phyloP scores from a whole-genome alignment of 441 rosid genomes.

The Erodium moschatum region DNA sequence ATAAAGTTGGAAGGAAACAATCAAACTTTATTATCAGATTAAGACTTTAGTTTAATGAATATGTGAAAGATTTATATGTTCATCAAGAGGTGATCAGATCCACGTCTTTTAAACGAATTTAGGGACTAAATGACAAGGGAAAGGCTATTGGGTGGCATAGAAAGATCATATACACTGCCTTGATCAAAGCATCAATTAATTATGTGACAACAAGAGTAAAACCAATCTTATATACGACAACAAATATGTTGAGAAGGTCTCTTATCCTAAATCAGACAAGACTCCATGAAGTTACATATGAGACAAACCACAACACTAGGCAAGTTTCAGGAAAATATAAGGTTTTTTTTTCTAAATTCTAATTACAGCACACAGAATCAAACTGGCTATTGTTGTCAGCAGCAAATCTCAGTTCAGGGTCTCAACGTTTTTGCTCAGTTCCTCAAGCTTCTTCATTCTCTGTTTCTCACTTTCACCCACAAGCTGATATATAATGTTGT shows the following conservation, averaged over 20 bases:
- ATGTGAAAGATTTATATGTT: too few species aligned
- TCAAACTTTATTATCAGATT: too few species aligned
- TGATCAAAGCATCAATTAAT: too few species aligned
- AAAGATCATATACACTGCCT: too few species aligned
- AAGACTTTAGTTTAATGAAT: too few species aligned
- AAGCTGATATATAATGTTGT: slow-evolving; percentile 33
- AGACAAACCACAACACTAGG: slow-evolving; percentile 22
- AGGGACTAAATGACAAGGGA: too few species aligned
- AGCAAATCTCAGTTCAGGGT: slow-evolving; percentile 25
- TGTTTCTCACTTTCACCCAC: slow-evolving; percentile 68
- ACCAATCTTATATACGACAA: neutral
- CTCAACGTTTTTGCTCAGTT: slow-evolving; percentile 66
- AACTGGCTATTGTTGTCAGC: slow-evolving; percentile 11
- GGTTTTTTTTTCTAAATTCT: too few species aligned
- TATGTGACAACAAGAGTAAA: too few species aligned
- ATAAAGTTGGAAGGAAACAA: too few species aligned
- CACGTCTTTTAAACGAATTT: too few species aligned
- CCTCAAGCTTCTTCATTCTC: slow-evolving; percentile 86
- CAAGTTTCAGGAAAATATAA: slow-evolving; percentile 9
- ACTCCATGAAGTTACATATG: slow-evolving; percentile 5
- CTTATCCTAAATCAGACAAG: slow-evolving; percentile 9
- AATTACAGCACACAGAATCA: slow-evolving; percentile 25
- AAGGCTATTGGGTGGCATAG: too few species aligned
- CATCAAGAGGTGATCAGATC: too few species aligned
- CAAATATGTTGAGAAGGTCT: neutral